Evolutionary conservation across 305 asterid genomes (phyloP), one percentile per base, ranked within the genome.

Genomic region (Fraxinus angustifolia): DNA sequence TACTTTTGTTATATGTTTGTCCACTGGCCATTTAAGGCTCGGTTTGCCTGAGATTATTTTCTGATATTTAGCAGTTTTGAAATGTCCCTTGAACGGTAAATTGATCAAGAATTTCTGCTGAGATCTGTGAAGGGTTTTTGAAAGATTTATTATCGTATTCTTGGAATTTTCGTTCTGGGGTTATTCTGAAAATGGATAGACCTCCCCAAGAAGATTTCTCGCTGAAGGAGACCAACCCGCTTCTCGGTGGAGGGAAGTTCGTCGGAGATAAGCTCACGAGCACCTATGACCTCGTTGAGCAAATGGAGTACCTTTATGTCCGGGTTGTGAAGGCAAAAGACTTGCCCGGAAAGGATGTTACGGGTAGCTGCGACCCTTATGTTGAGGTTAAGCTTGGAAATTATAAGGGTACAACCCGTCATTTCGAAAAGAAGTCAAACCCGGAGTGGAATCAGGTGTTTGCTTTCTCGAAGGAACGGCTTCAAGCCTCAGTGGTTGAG

Each of bases 361-460:
- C 83, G 4, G 83, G 86, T 26, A 83, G 81, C 30, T 81, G 78
- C 38, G 81, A 79, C 79, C 86, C 86, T 65, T 83, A 79, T 33
- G 83, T 83, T 35, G 86, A 83, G 74, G 81, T 83, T 45, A 83
- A 73, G 67, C 81, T 83, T 1, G 86, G 86, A n/a, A 83, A 83
- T 31, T 83, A 83, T 58, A 71, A 62, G 65, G 86, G 81, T 36
- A 70, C 77, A 4, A 83, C 86, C 33, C 80, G 78, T 33, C 83
- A 83, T 76, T 79, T 79, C 0, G 83, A 79, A 76, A 79, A 83
- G 45, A 80, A 68, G 10, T 45, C 81, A 6, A 79, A 76, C 65
- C 86, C 83, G 4, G 86, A 80, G 38, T 83, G 86, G 86, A 75
- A 53, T 65, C 81, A 2, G 12, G 79, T 68, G 74, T 68, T 68